Evolutionary conservation across 2,329 filamentous ascomycete species (phyloP), one percentile per base, ranked within the genome.

Genomic region (Tympanopsis confertula): DNA sequence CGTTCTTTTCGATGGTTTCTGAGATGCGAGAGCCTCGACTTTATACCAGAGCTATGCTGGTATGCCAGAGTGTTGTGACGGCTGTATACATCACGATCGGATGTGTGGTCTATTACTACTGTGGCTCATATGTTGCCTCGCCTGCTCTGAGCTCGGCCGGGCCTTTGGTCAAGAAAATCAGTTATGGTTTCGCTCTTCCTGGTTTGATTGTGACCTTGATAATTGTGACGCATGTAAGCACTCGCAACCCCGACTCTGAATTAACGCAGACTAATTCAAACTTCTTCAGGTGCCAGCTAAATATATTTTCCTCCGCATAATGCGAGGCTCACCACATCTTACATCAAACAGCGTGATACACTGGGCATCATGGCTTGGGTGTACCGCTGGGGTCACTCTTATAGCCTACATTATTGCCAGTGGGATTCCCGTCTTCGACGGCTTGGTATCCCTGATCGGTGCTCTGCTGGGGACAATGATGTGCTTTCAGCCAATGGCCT

Each of bases 131-230:
- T 35, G 54, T 63, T 5, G 51, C 58, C 1, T 59, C 54, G 0
- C 60, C 59, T 0, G 56, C 58, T 4, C 52, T 63, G 7, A 59
- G 59, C 2, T 58, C 55, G 28, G 58, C 56, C 1, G 59, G 59
- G 2, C 5, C 35, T 2, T 35, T 44, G 1, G 44, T 57, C 36
- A 61, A 62, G 50, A 62, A 55, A 39, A 45, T 61, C 19, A 51
- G 48, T 32, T 62, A 63, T 36, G 59, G 57, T 2, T 44, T 58
- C 36, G 55, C 50, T 2, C 39, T 58, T 13, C 51, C 51, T 2
- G 54, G 54, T 0, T 39, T 62, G 38, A 39, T 56, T 20, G 50
- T 54, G 35, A 33, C 12, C 15, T 7, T 7, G 7, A 18, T 15
- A 7, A 10, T 33, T 13, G 12, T 50, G 13, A 37, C 45, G 4